phyloP scores from a whole-genome alignment of 176 grass and related monocot genomes.

The Tillandsia leiboldiana region DNA sequence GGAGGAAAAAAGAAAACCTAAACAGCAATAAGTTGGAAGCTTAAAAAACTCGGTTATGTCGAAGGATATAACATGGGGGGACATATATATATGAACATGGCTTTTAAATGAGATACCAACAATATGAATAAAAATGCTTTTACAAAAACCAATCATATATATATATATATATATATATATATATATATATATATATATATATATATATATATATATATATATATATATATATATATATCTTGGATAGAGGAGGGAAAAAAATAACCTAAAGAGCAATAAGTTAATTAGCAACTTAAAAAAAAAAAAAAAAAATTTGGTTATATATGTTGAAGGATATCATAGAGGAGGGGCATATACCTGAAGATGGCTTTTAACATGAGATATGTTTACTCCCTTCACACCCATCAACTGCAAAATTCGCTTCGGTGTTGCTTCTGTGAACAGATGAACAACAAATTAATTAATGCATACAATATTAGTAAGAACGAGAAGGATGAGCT shows the following conservation, averaged over 20 bases:
- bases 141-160: no score
- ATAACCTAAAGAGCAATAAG: background rate
- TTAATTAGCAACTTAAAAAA: background rate
- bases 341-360: conserved; percentile 34
- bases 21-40: background rate
- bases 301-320: background rate
- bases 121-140: no score
- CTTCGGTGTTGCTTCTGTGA: conserved; percentile 83
- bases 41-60: background rate
- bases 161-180: no score
- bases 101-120: no score
- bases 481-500: background rate
- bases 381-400: conserved; percentile 59
- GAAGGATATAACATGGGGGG: background rate
- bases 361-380: conserved; percentile 96
- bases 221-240: no score
- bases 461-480: background rate
- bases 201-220: no score
- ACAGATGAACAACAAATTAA: conserved; percentile 16
- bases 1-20: background rate
- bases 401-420: conserved; percentile 80
- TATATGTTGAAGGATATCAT: background rate
- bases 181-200: no score
- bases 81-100: no score
- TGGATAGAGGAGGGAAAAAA: no score